A percentile compares a stretch with the other conserved stretches of the same genome.
Evolutionary conservation across 2,329 filamentous ascomycete genomes (phyloP).

Genomic region (Trichoderma koningii): DNA sequence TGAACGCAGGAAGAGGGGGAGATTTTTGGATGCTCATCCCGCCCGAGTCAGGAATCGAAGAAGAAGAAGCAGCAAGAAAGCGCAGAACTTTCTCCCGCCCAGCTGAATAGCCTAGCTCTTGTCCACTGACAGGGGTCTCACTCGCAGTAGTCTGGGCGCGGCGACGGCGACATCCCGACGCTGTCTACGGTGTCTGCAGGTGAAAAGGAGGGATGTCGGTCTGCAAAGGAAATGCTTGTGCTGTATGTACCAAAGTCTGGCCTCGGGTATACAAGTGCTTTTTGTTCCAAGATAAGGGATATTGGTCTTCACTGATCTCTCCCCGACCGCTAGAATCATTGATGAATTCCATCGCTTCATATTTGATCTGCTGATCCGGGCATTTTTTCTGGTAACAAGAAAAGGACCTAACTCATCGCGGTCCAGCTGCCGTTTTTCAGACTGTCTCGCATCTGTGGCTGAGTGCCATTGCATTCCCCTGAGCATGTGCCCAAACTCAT

Average conservation of each 20-base stretch:
- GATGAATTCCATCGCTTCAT: too few relatives aligned
- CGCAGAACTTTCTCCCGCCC: neutral
- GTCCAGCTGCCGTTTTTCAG: too few relatives aligned
- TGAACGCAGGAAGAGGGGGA: neutral
- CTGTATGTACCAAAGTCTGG: neutral
- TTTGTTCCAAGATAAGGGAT: too few relatives aligned
- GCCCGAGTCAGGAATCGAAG: slow-evolving; percentile 2
- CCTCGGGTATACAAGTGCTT: too few relatives aligned
- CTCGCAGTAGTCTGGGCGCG: neutral
- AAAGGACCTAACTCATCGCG: too few relatives aligned
- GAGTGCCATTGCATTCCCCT: too few relatives aligned
- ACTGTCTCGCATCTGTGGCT: too few relatives aligned
- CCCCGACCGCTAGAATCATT: too few relatives aligned
- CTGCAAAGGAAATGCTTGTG: neutral
- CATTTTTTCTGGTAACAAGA: too few relatives aligned
- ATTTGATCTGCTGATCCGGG: too few relatives aligned
- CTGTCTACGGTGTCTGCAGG: neutral
- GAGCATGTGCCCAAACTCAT: too few relatives aligned
- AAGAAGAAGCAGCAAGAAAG: neutral
- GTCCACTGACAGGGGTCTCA: neutral
- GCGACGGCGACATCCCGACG: slow-evolving; percentile 19
- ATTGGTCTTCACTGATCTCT: too few relatives aligned
- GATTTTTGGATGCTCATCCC: neutral
- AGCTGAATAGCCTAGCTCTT: neutral
- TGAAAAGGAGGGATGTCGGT: slow-evolving; percentile 4